These are phyloP conservation scores for Aureobasidium sp. DNA, from an alignment of 2,329 filamentous ascomycete genomes.

Conservation along the genomic window DNA sequence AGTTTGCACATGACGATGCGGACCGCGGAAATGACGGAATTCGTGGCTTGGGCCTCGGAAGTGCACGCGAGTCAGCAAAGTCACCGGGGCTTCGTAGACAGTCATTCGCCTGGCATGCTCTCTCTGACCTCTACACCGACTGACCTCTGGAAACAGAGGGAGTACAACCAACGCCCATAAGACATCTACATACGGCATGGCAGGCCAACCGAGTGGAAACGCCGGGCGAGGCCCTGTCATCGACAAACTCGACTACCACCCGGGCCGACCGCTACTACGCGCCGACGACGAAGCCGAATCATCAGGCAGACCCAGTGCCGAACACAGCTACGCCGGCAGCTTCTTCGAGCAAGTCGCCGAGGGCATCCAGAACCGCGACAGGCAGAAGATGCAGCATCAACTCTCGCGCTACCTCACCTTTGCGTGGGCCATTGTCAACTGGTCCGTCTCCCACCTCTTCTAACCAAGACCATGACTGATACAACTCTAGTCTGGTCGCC, in stretches of 20 bases:
- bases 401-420: conserved; percentile 48
- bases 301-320: conserved; percentile 29
- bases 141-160: background rate
- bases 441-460: conserved; percentile 30
- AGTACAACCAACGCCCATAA: too few species aligned
- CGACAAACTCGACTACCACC: conserved; percentile 43
- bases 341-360: conserved; percentile 54
- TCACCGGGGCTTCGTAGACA: background rate
- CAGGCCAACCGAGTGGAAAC: background rate
- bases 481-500: conserved; percentile 55
- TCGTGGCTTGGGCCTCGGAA: background rate
- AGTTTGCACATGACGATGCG: background rate
- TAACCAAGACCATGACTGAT: background rate
- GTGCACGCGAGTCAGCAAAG: background rate
- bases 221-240: conserved; percentile 22
- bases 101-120: background rate
- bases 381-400: conserved; percentile 44
- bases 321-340: conserved; percentile 40
- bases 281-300: conserved; percentile 25
- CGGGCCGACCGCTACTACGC: conserved; percentile 33
- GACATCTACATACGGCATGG: background rate
- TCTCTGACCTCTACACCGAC: background rate
- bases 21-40: background rate
- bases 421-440: conserved; percentile 51
- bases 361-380: conserved; percentile 50